These are phyloP conservation scores for Harringtonia lauricola DNA, from an alignment of 2,329 filamentous ascomycete genomes.

Conservation along the genomic window DNA sequence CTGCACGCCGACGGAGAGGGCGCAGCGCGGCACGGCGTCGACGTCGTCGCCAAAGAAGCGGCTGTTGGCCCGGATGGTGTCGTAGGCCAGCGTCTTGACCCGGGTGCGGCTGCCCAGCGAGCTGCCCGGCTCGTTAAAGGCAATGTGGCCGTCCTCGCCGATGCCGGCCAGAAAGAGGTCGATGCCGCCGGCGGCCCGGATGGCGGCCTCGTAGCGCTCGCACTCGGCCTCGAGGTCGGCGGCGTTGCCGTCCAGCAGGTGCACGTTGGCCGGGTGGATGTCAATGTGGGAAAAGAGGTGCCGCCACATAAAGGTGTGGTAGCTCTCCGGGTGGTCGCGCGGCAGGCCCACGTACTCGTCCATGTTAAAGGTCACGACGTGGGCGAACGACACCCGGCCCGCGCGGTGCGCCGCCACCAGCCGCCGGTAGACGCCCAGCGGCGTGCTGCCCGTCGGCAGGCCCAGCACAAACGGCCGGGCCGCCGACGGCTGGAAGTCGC, in stretches of 20 bases:
- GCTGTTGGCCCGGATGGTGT: conserved; percentile 66
- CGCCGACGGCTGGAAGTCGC: conserved; percentile 51
- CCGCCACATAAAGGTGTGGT: conserved; percentile 76
- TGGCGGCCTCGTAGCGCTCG: conserved; percentile 60
- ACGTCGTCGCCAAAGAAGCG: conserved; percentile 60
- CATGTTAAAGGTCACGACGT: conserved; percentile 62
- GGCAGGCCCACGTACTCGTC: conserved; percentile 69
- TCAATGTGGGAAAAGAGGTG: conserved; percentile 69
- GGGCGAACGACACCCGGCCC: conserved; percentile 37
- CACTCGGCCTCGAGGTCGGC: conserved; percentile 59
- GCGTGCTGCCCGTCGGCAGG: conserved; percentile 62
- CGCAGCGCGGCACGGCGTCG: conserved; percentile 56
- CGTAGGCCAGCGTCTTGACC: conserved; percentile 68
- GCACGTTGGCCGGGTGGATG: conserved; percentile 55
- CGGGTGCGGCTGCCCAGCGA: conserved; percentile 58
- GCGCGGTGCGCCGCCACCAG: conserved; percentile 52
- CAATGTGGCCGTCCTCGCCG: conserved; percentile 68
- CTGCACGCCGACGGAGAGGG: conserved; percentile 49
- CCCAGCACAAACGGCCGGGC: conserved; percentile 60
- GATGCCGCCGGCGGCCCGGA: conserved; percentile 57
- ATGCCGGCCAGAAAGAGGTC: conserved; percentile 70
- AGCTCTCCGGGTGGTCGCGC: conserved; percentile 63
- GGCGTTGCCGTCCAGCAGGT: conserved; percentile 66
- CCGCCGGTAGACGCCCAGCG: conserved; percentile 57
- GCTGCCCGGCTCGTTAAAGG: conserved; percentile 72